These are phyloP conservation scores for Pleurozium schreberi DNA, from an alignment of 225 moss, liverwort and hornwort genomes.

Conservation along the genomic window DNA sequence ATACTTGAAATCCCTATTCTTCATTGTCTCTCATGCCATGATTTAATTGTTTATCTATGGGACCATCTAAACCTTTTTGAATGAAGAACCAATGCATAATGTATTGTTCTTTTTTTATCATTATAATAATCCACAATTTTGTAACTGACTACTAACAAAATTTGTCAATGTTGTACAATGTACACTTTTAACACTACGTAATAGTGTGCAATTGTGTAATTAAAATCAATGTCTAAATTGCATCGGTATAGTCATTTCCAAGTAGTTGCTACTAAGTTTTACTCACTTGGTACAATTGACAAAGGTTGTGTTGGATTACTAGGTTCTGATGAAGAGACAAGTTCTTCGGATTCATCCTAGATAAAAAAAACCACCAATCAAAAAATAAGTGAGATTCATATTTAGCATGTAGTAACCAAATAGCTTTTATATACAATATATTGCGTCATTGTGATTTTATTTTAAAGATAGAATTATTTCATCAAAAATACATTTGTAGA, in stretches of 20 bases:
- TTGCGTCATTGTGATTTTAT: not conserved
- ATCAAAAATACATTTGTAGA: not conserved
- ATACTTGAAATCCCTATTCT: not conserved
- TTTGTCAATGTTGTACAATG: accelerated
- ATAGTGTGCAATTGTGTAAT: not conserved
- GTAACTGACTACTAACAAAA: not conserved
- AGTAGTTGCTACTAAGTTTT: not conserved
- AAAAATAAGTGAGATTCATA: not conserved
- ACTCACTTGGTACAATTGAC: not conserved
- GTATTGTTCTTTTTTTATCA: not conserved
- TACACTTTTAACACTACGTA: not conserved
- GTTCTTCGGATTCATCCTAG: not conserved
- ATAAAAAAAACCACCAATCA: not conserved
- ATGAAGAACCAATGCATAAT: not conserved
- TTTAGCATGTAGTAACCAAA: not conserved
- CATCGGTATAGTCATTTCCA: accelerated
- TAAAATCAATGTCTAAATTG: no score
- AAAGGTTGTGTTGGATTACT: not conserved
- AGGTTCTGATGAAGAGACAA: not conserved
- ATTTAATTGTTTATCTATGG: not conserved
- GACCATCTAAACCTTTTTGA: not conserved
- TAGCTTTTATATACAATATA: not conserved
- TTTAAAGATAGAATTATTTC: not conserved
- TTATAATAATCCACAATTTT: not conserved
- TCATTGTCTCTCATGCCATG: accelerated